Conservation (phyloP, 768 basidiomycete species). For the Nidularia pulvinata region DNA sequence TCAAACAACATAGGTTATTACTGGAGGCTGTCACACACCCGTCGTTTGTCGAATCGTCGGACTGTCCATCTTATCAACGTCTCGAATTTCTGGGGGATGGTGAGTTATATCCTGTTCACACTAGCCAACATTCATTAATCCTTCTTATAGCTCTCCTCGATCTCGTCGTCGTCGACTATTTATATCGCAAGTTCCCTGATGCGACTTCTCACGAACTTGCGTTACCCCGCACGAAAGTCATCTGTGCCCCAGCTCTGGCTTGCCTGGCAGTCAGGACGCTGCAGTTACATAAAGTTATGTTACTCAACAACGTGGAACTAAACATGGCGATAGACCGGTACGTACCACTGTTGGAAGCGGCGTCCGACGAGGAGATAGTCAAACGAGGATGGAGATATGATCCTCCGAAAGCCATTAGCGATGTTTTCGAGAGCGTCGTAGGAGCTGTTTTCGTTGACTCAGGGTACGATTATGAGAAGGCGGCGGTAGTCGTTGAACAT, state of each 20-base stretch:
- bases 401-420: slow-evolving; percentile 84
- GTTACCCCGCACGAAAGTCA: slow-evolving; percentile 64
- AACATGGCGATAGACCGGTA: slow-evolving; percentile 62
- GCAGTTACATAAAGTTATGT: slow-evolving; percentile 64
- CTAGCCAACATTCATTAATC: too few species aligned
- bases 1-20: slow-evolving; percentile 61
- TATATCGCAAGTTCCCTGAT: slow-evolving; percentile 67
- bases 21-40: slow-evolving; percentile 88
- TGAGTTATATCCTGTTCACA: slow-evolving; percentile 44
- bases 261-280: slow-evolving; percentile 66
- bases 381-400: slow-evolving; percentile 77
- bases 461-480: slow-evolving; percentile 71
- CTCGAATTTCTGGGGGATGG: slow-evolving; percentile 92
- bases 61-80: slow-evolving; percentile 75
- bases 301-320: slow-evolving; percentile 70
- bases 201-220: slow-evolving; percentile 81
- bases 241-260: slow-evolving; percentile 76
- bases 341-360: slow-evolving; percentile 54
- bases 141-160: slow-evolving; percentile 59
- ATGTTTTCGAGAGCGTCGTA: slow-evolving; percentile 83
- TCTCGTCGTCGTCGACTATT: slow-evolving; percentile 68
- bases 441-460: slow-evolving; percentile 86
- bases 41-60: slow-evolving; percentile 53
- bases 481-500: slow-evolving; percentile 55
- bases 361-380: slow-evolving; percentile 62